These are phyloP conservation scores for Daldinia sp. DNA, from an alignment of 2,329 filamentous ascomycete species.

Conservation along the genomic window DNA sequence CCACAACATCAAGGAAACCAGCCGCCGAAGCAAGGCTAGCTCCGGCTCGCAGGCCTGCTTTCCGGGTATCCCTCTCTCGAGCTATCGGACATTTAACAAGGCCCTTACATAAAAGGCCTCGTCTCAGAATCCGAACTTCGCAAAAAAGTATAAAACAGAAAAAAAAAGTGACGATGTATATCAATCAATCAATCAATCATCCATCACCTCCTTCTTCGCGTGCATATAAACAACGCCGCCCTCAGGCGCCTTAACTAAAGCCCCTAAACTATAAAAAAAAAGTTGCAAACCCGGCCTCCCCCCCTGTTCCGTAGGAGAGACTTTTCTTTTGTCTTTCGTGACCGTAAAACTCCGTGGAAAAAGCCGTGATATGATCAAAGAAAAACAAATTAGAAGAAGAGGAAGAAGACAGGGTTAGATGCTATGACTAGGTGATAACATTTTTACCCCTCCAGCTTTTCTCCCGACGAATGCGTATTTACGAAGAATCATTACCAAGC, in stretches of 20 bases:
- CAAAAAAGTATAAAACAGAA: not conserved
- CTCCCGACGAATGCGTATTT: not conserved
- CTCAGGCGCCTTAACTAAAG: not conserved
- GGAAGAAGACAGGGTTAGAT: not conserved
- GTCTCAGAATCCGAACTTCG: not conserved
- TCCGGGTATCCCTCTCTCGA: constrained; percentile 9
- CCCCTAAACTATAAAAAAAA: not conserved
- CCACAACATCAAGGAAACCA: not conserved
- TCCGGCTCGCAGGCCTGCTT: not conserved
- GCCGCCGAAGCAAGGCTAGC: not conserved
- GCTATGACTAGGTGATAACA: not conserved
- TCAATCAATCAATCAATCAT: not conserved
- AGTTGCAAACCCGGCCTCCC: not conserved
- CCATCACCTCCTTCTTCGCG: not conserved
- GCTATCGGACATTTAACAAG: not conserved
- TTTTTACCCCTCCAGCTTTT: not conserved
- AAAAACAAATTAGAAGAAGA: not conserved
- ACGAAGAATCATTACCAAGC: constrained; percentile 14
- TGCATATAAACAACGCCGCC: constrained; percentile 3
- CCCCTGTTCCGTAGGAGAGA: constrained; percentile 6
- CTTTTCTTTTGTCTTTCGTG: constrained; percentile 34
- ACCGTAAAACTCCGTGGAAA: constrained; percentile 24
- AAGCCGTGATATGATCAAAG: not conserved
- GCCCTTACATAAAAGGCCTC: not conserved
- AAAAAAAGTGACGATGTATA: constrained; percentile 3